Base-by-base conservation (phyloP, 495 filamentous ascomycete genomes). In the Penicillium fimorum region DNA sequence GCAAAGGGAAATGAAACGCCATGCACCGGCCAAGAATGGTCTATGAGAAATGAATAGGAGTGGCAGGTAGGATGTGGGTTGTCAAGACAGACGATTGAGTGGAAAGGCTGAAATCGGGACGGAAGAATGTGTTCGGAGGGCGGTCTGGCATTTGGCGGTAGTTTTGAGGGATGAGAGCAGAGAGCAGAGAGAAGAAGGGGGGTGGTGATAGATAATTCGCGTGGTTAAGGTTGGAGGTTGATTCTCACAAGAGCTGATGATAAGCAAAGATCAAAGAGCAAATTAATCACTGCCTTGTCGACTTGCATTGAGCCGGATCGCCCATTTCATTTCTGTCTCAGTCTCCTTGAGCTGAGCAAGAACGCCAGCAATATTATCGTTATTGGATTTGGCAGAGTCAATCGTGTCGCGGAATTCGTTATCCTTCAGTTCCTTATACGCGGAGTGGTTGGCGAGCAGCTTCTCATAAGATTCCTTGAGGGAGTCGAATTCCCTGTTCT, bases 281-380 rank as follows among this genome's bases (percentile, higher is more conserved):
- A 17, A 8, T 38, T 25, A 29, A 35, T 37, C 25, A 30, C 30
- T 29, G 49, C 77, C 40, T 77, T 72, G 56, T 37, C 64, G 75
- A 42, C 79, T 83, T 33, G 77, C 68, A 70, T 85, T 83, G 45
- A 91, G 76, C 40, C 78, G 85, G 18, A 91, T 74, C 35, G 81
- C 82, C 85, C 88, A 90, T 60, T 72, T 83, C 75, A 91, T 78
- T 65, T 88, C 78, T 9, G 79, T 80, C 56, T 90, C 73, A 12
- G 84, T 83, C 64, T 81, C 79, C 58, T 80, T 79, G 50, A 87
- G 66, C 58, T 87, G 83, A 33, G 77, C 67, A n/a, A 88, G 69
- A 30, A 76, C 78, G 27, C 67, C 69, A 44, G 85, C 77, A 55
- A 87, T 78, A 55, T 75, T 76, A 13, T 62, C 68, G 57, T 87